Base-by-base conservation (phyloP, 257 asterid species). In the Solanum medicagineum region DNA sequence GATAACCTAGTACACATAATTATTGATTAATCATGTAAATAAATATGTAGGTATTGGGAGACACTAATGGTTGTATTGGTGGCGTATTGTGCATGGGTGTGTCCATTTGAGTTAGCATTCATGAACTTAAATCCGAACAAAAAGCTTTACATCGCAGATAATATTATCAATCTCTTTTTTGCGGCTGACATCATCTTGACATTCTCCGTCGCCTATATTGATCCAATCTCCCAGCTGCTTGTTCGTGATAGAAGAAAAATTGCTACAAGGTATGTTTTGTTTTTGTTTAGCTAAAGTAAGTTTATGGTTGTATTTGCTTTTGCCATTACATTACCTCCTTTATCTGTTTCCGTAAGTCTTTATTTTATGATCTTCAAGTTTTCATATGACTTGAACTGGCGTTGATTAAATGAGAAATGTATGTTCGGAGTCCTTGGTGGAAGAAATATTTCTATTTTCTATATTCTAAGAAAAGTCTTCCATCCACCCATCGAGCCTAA, bases 1-100 rank as follows among this genome's bases (percentile, higher is more conserved):
- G 36, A 32, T 32, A 29, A 29, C 3, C 32, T 29, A 57, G 26
- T 57, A 57, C 26, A 20, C 20, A 57, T 57, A 32, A 32, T 32
- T 32, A 32, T 32, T 32, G 0, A 60, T 19, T 59, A 62, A 24
- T 62, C 24, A 24, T 60, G 24, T 17, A 68, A 15, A 8, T 9
- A 70, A 42, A 45, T 63, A n/a, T 89, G 89, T 86, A 96, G 98
- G 94, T 93, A 90, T 75, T 96, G 99, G 99, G 98, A 93, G 92
- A 90, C 97, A 16, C 6, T 91, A 57, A 94, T 96, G 98, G 97
- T 94, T 11, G 3, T 90, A 0, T 60, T 96, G 89, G 98, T 96
- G 82, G 92, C 92, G 5, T 93, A 94, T 81, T 93, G 97, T 32
- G 98, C 91, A 10, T 96, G 99, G 99, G 91, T 89, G 0, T 94